Percentiles rank a stretch among this genome's conserved stretches.
phyloP scores from a whole-genome alignment of 2,329 filamentous ascomycete species.

The Pyrenophora tritici-repentis region DNA sequence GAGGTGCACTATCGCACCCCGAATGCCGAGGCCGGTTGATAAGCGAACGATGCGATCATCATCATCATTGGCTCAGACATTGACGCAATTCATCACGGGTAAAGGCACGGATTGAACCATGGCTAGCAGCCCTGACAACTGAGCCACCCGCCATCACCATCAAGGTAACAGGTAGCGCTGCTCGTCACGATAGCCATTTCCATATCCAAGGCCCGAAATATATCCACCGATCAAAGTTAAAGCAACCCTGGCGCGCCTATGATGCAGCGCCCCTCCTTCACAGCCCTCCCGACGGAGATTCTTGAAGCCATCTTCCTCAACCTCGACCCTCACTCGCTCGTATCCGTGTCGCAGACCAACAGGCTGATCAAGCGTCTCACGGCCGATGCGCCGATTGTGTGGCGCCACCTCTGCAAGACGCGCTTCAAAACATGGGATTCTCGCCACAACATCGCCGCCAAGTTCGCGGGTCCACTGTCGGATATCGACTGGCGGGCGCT shows the following conservation, averaged over 20 bases:
- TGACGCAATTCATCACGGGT: slow-evolving; percentile 21
- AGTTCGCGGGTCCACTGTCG: slow-evolving; percentile 53
- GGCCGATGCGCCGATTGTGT: slow-evolving; percentile 74
- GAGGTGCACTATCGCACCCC: slow-evolving; percentile 15
- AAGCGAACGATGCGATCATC: slow-evolving; percentile 19
- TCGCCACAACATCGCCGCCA: slow-evolving; percentile 40
- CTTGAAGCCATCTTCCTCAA: slow-evolving; percentile 76
- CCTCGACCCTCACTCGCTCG: slow-evolving; percentile 57
- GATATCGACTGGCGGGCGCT: slow-evolving; percentile 73
- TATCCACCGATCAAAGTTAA: neutral
- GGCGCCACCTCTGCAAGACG: slow-evolving; percentile 73
- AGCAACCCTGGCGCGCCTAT: neutral
- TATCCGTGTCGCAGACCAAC: slow-evolving; percentile 63
- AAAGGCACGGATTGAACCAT: neutral
- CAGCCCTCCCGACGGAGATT: slow-evolving; percentile 77
- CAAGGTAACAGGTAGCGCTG: neutral
- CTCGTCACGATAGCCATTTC: neutral
- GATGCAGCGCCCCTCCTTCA: slow-evolving; percentile 28
- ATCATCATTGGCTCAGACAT: slow-evolving; percentile 16
- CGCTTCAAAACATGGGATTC: slow-evolving; percentile 77
- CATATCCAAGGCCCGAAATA: neutral
- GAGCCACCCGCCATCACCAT: neutral
- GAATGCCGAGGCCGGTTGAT: slow-evolving; percentile 19
- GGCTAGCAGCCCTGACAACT: slow-evolving; percentile 1
- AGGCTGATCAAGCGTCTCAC: slow-evolving; percentile 68